phyloP scores from a whole-genome alignment of 1,139 yeast species.

The Yamadazyma dendronema region DNA sequence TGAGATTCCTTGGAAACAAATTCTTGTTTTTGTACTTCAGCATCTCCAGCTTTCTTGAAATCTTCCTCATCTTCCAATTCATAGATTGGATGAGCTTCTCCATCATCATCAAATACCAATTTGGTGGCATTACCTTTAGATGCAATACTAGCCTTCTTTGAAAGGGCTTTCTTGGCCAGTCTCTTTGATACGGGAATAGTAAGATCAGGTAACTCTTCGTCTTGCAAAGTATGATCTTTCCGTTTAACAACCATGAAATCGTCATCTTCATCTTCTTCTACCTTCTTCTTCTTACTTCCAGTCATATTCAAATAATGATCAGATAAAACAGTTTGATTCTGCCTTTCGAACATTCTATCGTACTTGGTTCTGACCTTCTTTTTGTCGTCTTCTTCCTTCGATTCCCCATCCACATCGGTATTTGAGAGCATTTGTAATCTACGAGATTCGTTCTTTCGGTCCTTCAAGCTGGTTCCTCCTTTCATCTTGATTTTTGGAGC shows the following conservation, averaged over 20 bases:
- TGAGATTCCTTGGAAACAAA: conserved; percentile 67
- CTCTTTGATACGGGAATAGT: conserved; percentile 73
- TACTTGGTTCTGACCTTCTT: conserved; percentile 77
- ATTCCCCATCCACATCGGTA: conserved; percentile 68
- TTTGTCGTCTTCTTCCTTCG: conserved; percentile 22
- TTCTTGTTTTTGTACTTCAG: conserved; percentile 61
- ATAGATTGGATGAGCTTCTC: conserved; percentile 84
- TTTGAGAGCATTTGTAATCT: conserved; percentile 56
- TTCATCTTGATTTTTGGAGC: conserved; percentile 87
- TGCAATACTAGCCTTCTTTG: conserved; percentile 75
- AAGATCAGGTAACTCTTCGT: conserved; percentile 63
- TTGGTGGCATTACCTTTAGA: conserved; percentile 72
- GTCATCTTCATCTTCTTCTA: conserved; percentile 44
- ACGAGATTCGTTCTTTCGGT: conserved; percentile 79
- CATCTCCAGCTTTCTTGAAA: conserved; percentile 75
- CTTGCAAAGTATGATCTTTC: conserved; percentile 65
- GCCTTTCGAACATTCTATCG: conserved; percentile 93
- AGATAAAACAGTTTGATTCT: conserved; percentile 88
- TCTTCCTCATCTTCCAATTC: conserved; percentile 90
- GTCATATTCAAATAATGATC: conserved; percentile 81
- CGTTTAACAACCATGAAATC: conserved; percentile 84
- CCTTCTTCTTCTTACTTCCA: conserved; percentile 30
- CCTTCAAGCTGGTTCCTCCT: conserved; percentile 54
- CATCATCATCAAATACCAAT: conserved; percentile 89
- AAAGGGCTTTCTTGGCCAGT: conserved; percentile 81